Conservation (phyloP, 805 yeast genomes). For the Starmerella asiatica region DNA sequence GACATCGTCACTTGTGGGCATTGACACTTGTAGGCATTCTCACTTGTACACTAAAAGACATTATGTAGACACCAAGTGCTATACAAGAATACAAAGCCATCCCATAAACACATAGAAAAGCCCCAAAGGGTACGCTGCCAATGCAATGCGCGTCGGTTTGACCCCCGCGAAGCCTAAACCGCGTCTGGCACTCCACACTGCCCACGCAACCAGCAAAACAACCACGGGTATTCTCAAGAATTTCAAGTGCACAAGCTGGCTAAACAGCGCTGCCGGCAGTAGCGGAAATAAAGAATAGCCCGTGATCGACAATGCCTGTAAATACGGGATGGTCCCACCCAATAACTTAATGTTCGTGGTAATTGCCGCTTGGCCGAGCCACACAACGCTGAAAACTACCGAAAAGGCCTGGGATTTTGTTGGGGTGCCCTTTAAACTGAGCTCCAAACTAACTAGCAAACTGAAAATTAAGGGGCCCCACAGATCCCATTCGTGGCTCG, state of each 20-base stretch:
- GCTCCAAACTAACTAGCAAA: constrained; percentile 39
- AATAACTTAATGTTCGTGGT: constrained; percentile 54
- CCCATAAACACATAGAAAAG: constrained; percentile 48
- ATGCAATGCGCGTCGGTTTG: constrained; percentile 42
- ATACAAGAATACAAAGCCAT: constrained; percentile 52
- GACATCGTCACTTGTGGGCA: too few relatives aligned
- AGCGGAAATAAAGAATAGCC: constrained; percentile 62
- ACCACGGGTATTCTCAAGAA: constrained; percentile 38
- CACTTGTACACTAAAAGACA: too few relatives aligned
- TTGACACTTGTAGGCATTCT: too few relatives aligned
- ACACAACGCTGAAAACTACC: constrained; percentile 47
- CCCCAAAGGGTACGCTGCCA: constrained; percentile 56
- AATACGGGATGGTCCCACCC: constrained; percentile 47
- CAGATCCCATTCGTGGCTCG: constrained; percentile 26
- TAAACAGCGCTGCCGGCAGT: constrained; percentile 38
- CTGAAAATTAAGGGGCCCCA: constrained; percentile 63
- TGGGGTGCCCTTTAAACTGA: constrained; percentile 31
- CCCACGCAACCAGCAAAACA: constrained; percentile 42
- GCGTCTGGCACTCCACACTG: constrained; percentile 47
- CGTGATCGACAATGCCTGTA: constrained; percentile 54
- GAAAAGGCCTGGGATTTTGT: constrained; percentile 46
- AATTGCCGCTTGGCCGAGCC: constrained; percentile 48
- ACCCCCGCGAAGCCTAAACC: constrained; percentile 53
- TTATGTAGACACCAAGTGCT: neutral
- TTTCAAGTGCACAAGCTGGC: constrained; percentile 37